Conservation (phyloP, 2,329 filamentous ascomycete species). For the Calonectria hongkongensis region DNA sequence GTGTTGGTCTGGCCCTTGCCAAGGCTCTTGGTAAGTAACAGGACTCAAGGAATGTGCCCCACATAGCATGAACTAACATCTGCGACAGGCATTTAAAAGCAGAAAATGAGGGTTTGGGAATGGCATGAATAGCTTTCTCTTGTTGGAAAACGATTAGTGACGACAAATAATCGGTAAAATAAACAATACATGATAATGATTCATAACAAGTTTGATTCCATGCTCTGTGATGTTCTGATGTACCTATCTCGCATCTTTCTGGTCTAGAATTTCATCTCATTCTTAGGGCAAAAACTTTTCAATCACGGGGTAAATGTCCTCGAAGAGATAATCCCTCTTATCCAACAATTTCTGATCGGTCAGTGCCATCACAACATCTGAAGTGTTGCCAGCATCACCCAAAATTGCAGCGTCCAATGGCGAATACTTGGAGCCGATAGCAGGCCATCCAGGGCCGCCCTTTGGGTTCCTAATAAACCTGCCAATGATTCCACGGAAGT, state of each 20-base stretch:
- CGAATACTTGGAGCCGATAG: conserved; percentile 47
- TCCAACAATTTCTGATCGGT: conserved; percentile 48
- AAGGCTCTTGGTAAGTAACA: conserved; percentile 63
- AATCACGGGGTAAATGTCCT: conserved; percentile 43
- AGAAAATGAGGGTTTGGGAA: neutral
- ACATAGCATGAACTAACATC: neutral
- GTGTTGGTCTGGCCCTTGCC: conserved; percentile 70
- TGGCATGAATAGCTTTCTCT: neutral
- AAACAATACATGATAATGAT: conserved; percentile 18
- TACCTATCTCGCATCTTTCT: neutral
- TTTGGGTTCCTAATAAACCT: conserved; percentile 51
- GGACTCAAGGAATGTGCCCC: too few species aligned
- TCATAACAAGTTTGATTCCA: neutral
- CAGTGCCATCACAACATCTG: conserved; percentile 33
- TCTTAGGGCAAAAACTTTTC: conserved; percentile 33
- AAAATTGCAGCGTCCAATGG: conserved; percentile 49
- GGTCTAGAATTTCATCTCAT: neutral
- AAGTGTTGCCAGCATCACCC: conserved; percentile 45
- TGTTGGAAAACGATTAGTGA: conserved; percentile 29
- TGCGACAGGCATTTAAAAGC: conserved; percentile 14
- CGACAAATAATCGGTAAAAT: conserved; percentile 32
- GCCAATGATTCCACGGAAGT: conserved; percentile 50
- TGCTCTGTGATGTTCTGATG: neutral
- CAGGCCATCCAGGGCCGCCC: conserved; percentile 53
- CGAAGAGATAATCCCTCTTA: conserved; percentile 47